Evolutionary conservation across 768 basidiomycete genomes (phyloP).

Genomic region (Dioszegia hungarica): DNA sequence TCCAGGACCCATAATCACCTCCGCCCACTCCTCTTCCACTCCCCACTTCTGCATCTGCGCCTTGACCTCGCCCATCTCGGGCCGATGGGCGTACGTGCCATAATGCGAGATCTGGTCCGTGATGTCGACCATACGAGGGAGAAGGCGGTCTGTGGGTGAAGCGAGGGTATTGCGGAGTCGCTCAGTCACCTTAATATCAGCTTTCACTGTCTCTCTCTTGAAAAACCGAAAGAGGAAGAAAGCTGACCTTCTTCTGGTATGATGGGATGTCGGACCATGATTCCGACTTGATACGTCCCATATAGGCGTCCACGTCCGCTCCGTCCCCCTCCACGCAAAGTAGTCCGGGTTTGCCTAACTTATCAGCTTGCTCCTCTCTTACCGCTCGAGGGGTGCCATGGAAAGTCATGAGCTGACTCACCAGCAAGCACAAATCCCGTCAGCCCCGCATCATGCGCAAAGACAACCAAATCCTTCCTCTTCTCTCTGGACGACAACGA

Average conservation of each 20-base stretch:
- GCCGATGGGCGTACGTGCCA: conserved; percentile 47
- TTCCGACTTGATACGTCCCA: conserved; percentile 49
- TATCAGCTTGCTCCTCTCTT: not conserved
- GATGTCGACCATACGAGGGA: conserved; percentile 48
- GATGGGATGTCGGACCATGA: conserved; percentile 51
- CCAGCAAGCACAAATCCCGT: conserved; percentile 56
- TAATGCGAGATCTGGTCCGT: conserved; percentile 45
- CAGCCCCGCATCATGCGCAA: conserved; percentile 40
- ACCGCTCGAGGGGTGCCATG: too few relatives aligned
- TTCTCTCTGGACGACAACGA: conserved; percentile 47
- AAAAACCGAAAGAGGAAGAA: not conserved
- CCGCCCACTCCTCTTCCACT: conserved; percentile 46
- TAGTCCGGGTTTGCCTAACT: conserved; percentile 50
- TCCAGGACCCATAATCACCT: conserved; percentile 32
- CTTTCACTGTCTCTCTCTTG: not conserved
- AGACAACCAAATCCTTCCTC: conserved; percentile 48
- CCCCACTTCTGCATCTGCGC: conserved; percentile 45
- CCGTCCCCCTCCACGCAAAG: conserved; percentile 50
- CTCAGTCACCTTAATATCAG: conserved; percentile 45
- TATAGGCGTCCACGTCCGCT: conserved; percentile 41
- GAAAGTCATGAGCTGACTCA: conserved; percentile 54
- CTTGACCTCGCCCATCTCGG: conserved; percentile 50
- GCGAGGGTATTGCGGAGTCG: conserved; percentile 39
- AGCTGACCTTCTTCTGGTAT: conserved; percentile 49
- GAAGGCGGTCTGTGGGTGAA: conserved; percentile 24